Conservation (phyloP, 345 rosid genomes). For the Salix brachista region DNA sequence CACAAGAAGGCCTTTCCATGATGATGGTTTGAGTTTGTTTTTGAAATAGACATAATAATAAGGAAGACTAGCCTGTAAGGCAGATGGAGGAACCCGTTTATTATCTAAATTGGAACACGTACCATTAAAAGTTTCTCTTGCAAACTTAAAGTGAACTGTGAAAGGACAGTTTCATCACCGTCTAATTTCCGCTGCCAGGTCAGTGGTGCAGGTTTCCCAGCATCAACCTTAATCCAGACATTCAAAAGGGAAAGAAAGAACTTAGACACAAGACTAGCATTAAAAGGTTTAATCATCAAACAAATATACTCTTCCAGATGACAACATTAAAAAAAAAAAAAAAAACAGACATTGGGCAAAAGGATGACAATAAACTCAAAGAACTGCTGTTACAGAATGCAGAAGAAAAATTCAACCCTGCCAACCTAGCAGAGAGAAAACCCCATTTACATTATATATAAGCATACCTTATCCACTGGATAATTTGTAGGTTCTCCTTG, state of each 20-base stretch:
- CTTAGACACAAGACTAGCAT: slow-evolving; percentile 1
- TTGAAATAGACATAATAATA: background rate
- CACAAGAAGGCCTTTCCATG: background rate
- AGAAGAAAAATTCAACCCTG: background rate
- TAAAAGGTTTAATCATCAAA: background rate
- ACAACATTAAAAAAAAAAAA: background rate
- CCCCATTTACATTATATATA: background rate
- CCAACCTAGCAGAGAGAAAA: background rate
- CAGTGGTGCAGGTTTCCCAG: slow-evolving; percentile 28
- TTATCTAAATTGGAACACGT: background rate
- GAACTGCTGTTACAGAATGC: background rate
- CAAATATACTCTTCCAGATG: background rate
- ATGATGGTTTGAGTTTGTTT: background rate
- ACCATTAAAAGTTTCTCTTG: slow-evolving; percentile 25
- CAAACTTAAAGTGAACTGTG: slow-evolving; percentile 14
- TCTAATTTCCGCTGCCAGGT: slow-evolving; percentile 31
- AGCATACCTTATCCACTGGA: slow-evolving; percentile 36
- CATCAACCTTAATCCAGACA: slow-evolving; percentile 20
- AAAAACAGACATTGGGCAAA: background rate
- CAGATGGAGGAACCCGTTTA: too few relatives aligned
- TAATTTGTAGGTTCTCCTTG: slow-evolving; percentile 20
- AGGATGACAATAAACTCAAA: background rate
- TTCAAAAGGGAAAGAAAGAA: background rate
- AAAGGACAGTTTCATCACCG: slow-evolving; percentile 4
- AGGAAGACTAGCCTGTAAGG: background rate